Percentiles rank a stretch among this genome's conserved stretches.
These are phyloP conservation scores for Metschnikowia hibisci DNA, from an alignment of 805 yeast species.

Conservation along the genomic window DNA sequence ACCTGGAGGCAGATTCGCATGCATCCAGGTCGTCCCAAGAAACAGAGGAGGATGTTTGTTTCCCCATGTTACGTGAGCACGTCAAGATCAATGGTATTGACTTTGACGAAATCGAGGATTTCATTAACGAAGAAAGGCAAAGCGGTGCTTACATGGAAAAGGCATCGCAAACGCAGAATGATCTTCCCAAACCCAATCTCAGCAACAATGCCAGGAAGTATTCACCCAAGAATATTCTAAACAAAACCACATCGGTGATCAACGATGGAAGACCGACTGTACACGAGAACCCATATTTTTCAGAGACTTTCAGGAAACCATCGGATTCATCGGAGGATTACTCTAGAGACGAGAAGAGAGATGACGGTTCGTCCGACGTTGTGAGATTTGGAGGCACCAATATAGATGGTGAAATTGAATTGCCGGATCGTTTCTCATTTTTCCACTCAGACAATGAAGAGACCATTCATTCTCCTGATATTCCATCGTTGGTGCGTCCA, in stretches of 20 bases:
- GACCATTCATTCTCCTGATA: constrained; percentile 85
- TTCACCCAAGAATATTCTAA: constrained; percentile 47
- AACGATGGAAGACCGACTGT: not conserved
- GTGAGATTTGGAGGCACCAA: constrained; percentile 40
- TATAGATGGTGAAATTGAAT: constrained; percentile 25
- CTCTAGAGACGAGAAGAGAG: constrained; percentile 18
- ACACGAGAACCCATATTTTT: not conserved
- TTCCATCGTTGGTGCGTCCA: constrained; percentile 68
- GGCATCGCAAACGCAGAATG: constrained; percentile 21
- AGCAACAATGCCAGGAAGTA: constrained; percentile 58
- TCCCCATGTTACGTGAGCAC: constrained; percentile 77
- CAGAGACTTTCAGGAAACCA: constrained; percentile 3
- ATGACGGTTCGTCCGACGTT: constrained; percentile 26
- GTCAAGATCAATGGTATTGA: constrained; percentile 71
- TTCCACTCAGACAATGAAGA: constrained; percentile 80
- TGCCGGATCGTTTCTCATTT: constrained; percentile 80
- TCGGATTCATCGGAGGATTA: constrained; percentile 26
- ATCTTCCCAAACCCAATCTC: constrained; percentile 26
- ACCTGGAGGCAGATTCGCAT: constrained; percentile 67
- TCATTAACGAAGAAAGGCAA: constrained; percentile 57
- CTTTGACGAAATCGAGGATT: constrained; percentile 85
- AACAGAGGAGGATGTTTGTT: constrained; percentile 96
- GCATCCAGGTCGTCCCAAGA: constrained; percentile 80
- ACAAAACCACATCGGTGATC: constrained; percentile 4
- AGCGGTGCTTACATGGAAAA: constrained; percentile 29